phyloP scores from a whole-genome alignment of 495 filamentous ascomycete genomes.

The Daldinia bambusicola region DNA sequence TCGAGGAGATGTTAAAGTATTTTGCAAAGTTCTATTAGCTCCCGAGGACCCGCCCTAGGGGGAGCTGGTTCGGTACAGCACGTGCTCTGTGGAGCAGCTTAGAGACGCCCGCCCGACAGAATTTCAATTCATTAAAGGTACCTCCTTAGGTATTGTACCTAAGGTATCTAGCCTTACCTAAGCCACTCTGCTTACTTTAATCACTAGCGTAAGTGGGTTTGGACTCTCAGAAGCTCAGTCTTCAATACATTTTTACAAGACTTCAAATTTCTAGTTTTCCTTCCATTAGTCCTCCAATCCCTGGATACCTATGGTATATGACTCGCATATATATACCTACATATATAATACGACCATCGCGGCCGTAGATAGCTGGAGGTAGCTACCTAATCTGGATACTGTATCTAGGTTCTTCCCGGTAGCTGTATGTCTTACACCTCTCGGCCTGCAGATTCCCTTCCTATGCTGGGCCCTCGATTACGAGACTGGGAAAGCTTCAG shows the following conservation, averaged over 20 bases:
- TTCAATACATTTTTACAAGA: no score
- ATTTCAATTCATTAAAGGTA: no score
- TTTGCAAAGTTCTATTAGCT: background rate
- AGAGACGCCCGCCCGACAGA: slow-evolving; percentile 33
- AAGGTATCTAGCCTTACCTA: background rate
- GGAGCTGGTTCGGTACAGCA: no score
- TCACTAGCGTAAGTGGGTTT: no score
- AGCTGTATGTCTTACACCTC: no score
- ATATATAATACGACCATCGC: background rate
- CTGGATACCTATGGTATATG: background rate
- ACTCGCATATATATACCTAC: background rate
- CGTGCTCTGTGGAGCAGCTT: background rate
- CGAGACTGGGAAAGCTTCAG: no score
- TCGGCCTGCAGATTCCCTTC: no score
- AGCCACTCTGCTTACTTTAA: background rate
- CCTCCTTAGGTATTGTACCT: no score
- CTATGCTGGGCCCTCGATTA: no score
- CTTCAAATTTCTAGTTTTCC: no score
- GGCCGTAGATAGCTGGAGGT: background rate
- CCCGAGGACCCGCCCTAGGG: background rate
- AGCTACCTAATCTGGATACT: background rate
- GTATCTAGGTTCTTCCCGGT: no score
- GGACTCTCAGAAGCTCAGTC: no score
- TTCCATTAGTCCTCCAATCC: background rate
- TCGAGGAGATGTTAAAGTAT: background rate